Percentiles rank a stretch among this genome's conserved stretches.
These are phyloP conservation scores for Nematocida minor DNA, from an alignment of 371 early-diverging fungal species.

Conservation along the genomic window DNA sequence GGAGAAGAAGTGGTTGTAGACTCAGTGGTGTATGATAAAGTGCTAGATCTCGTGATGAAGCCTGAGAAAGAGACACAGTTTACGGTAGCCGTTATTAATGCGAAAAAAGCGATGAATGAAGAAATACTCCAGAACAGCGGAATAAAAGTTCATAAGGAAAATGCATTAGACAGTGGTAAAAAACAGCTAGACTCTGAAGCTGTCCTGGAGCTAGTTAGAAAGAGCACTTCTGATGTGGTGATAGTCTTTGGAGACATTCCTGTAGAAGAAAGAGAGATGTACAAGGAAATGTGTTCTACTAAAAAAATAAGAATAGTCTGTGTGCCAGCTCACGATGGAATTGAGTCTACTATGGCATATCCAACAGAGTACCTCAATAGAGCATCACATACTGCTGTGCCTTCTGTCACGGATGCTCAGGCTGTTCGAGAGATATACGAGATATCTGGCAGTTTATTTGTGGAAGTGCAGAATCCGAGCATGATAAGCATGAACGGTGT, in stretches of 20 bases:
- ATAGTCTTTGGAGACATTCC: slow-evolving; percentile 28
- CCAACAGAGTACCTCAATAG: slow-evolving; percentile 10
- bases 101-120: not conserved
- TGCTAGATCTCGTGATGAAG: not conserved
- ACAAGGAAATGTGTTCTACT: not conserved
- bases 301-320: not conserved
- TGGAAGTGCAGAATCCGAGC: slow-evolving; percentile 20
- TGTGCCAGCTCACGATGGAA: not conserved
- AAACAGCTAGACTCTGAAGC: not conserved
- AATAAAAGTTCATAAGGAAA: not conserved
- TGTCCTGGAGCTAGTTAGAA: not conserved
- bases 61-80: not conserved
- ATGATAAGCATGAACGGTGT: slow-evolving; percentile 23
- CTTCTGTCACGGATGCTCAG: not conserved
- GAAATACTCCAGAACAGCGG: not conserved
- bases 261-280: not conserved
- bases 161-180: too few species aligned
- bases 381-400: not conserved
- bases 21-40: not conserved
- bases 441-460: not conserved
- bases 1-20: slow-evolving; percentile 18
- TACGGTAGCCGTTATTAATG: not conserved
- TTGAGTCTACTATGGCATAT: slow-evolving; percentile 14
- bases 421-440: not conserved
- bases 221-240: not conserved